phyloP scores from a whole-genome alignment of 306 rosid genomes.

The Prinsepia uniflora region DNA sequence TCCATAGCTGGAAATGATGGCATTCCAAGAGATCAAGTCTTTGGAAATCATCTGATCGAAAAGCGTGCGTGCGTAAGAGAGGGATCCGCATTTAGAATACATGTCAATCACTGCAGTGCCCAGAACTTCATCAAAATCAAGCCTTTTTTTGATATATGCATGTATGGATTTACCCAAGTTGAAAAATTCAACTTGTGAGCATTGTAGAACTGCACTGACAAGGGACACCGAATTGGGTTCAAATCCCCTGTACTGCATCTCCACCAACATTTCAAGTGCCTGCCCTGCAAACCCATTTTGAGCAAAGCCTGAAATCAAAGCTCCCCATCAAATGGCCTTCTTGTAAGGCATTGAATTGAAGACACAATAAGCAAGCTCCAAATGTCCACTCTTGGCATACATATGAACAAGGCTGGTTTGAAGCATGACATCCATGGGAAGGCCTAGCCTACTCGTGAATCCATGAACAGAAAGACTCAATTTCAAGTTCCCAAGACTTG shows the following conservation, averaged over 20 bases:
- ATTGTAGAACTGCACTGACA: slow-evolving; percentile 37
- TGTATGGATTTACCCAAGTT: slow-evolving; percentile 45
- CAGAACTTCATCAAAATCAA: slow-evolving; percentile 27
- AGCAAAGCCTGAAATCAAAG: slow-evolving; percentile 43
- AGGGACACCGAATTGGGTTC: slow-evolving; percentile 34
- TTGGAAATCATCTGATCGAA: slow-evolving; percentile 32
- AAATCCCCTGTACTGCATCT: slow-evolving; percentile 37
- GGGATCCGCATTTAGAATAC: slow-evolving; percentile 49
- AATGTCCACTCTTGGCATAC: slow-evolving; percentile 35
- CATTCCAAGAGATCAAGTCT: slow-evolving; percentile 43
- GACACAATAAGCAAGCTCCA: slow-evolving; percentile 32
- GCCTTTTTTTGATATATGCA: slow-evolving; percentile 33
- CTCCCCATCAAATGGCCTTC: slow-evolving; percentile 43
- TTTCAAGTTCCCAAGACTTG: slow-evolving; percentile 30
- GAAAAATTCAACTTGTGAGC: slow-evolving; percentile 37
- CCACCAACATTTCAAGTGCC: slow-evolving; percentile 32
- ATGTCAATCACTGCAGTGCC: slow-evolving; percentile 44
- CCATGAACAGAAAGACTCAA: slow-evolving; percentile 36
- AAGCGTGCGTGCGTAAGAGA: slow-evolving; percentile 32
- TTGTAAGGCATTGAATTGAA: slow-evolving; percentile 33
- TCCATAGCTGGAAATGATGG: slow-evolving; percentile 44
- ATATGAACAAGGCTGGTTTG: slow-evolving; percentile 46
- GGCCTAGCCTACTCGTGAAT: slow-evolving; percentile 30
- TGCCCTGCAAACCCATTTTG: slow-evolving; percentile 39
- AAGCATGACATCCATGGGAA: slow-evolving; percentile 31